Base-by-base conservation (phyloP, 1,139 yeast genomes). In the Pichia sp. region DNA sequence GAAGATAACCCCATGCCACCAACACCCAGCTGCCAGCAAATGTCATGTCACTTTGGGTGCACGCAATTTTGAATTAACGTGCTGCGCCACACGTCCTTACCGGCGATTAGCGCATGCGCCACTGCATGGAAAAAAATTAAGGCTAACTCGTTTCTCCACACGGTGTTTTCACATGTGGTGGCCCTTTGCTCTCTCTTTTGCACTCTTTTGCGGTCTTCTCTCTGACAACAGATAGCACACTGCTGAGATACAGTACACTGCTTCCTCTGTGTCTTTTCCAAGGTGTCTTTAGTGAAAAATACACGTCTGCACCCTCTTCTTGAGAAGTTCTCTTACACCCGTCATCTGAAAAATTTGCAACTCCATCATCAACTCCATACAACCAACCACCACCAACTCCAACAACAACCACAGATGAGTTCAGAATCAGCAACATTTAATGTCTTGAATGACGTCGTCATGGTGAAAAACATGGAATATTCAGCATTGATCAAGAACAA, bases 381-480 rank as follows among this genome's bases (percentile, higher is more conserved):
- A 21, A 10, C 35, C 31, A 17, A 11, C 11, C 22, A 14, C 7
- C 15, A 11, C 21, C 38, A 33, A 19, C n/a, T n/a, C n/a, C 38
- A 32, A 18, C 37, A 38, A 34, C 34, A 32, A 32, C 19, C 34
- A 11, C 31, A 9, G 10, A 30, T 31, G 34, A 31, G 9, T 10
- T 14, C 34, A 28, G n/a, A 28, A 9, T 5, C 11, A 28, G 6
- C 22, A 17, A 10, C 6, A 21, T 21, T 12, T 4, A 22, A 31
- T 8, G 12, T 11, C 9, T 20, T 19, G 10, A 37, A 20, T 10
- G 65, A 62, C 43, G 51, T 52, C 2, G 65, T 62, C 4, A 42
- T 55, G 3, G 44, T 60, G 7, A 54, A 52, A 19, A 49, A 55
- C 21, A 38, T 62, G 8, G 38, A 44, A 17, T 57, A 50, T 32